Evolutionary conservation across 495 filamentous ascomycete species (phyloP).

Genomic region (Chaetomium cochliodes): DNA sequence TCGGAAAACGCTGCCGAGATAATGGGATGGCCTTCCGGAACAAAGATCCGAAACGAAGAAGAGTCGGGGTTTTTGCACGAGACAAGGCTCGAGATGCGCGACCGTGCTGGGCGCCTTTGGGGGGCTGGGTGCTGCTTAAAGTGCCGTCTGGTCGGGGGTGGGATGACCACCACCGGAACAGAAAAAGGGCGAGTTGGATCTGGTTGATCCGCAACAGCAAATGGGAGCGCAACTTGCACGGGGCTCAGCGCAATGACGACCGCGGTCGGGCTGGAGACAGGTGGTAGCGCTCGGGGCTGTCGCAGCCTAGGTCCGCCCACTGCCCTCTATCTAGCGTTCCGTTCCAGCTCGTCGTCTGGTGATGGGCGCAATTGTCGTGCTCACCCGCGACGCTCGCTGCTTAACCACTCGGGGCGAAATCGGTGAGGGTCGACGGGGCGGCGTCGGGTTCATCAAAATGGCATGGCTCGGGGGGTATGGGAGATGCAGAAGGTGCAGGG

Average conservation of each 20-base stretch:
- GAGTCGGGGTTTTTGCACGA: no score
- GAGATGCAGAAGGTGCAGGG: conserved; percentile 28
- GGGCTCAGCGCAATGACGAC: background rate
- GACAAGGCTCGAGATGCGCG: background rate
- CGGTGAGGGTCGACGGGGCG: conserved; percentile 34
- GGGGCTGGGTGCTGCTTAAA: background rate
- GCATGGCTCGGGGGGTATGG: conserved; percentile 37
- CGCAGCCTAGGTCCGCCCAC: conserved; percentile 21
- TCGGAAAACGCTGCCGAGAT: background rate
- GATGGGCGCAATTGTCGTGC: conserved; percentile 32
- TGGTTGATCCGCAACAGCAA: background rate
- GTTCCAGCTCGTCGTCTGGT: conserved; percentile 16
- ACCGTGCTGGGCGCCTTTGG: background rate
- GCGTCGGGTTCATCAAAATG: conserved; percentile 38
- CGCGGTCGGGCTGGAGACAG: background rate
- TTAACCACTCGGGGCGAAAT: conserved; percentile 37
- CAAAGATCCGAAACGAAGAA: no score
- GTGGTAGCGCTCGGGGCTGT: background rate
- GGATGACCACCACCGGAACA: background rate
- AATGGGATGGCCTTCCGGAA: no score
- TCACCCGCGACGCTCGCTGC: conserved; percentile 30
- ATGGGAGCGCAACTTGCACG: background rate
- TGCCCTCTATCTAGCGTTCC: conserved; percentile 17
- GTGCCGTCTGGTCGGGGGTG: background rate
- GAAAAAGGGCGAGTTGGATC: background rate